A percentile compares a stretch with the other conserved stretches of the same genome.
phyloP scores from a whole-genome alignment of 1,284 basidiomycete genomes.

The Austropuccinia psidii region DNA sequence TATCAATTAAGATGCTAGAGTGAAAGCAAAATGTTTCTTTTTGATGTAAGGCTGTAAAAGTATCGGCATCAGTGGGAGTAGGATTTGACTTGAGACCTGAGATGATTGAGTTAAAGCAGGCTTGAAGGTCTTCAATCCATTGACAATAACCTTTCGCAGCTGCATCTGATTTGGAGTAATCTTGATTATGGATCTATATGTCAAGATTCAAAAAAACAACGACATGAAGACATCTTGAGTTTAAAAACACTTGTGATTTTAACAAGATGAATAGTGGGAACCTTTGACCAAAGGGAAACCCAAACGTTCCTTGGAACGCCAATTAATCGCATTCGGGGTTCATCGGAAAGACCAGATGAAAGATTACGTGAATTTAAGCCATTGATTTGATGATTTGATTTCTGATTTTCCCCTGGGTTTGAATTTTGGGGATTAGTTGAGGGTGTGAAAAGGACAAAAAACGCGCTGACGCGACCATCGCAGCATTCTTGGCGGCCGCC shows the following conservation, averaged over 20 bases:
- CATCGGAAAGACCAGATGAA: background rate
- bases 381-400: no score
- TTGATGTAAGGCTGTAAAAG: no score
- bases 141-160: background rate
- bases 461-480: slow-evolving; percentile 73
- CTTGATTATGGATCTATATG: slow-evolving; percentile 22
- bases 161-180: slow-evolving; percentile 12
- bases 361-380: background rate
- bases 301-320: slow-evolving; percentile 24
- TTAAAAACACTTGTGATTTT: background rate
- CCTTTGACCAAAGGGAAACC: slow-evolving; percentile 27
- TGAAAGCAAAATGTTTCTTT: no score
- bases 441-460: slow-evolving; percentile 58
- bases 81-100: no score
- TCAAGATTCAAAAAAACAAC: background rate
- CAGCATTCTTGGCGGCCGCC: slow-evolving; percentile 87
- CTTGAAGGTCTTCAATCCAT: slow-evolving; percentile 6
- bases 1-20: background rate
- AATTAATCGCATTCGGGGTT: background rate
- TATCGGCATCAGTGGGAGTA: no score
- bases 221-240: background rate
- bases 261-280: background rate
- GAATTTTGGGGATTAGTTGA: background rate
- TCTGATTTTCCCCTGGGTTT: background rate
- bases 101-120: background rate